Evolutionary conservation across 2,329 filamentous ascomycete genomes (phyloP).

Genomic region (Volutella citrinella): DNA sequence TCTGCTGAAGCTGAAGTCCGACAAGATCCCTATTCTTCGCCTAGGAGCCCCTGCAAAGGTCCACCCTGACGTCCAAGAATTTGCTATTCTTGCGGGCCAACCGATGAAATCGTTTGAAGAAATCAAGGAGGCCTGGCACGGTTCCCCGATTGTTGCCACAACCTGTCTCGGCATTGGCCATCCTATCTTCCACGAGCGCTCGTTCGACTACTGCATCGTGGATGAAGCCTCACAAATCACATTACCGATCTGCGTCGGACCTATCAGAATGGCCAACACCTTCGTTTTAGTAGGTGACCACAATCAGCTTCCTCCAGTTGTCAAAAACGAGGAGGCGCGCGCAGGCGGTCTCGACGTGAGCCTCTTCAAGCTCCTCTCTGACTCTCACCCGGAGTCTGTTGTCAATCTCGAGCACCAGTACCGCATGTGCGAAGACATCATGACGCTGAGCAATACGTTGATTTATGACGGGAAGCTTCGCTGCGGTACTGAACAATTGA

Average conservation of each 20-base stretch:
- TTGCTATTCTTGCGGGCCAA: conserved; percentile 74
- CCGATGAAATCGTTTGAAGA: conserved; percentile 78
- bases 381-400: conserved; percentile 81
- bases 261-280: conserved; percentile 85
- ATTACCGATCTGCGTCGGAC: conserved; percentile 87
- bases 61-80: conserved; percentile 81
- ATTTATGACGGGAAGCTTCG: conserved; percentile 91
- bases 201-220: conserved; percentile 97
- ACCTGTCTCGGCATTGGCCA: conserved; percentile 93
- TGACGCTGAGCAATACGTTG: conserved; percentile 86
- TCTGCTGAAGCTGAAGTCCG: conserved; percentile 80
- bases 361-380: conserved; percentile 89
- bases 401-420: conserved; percentile 95
- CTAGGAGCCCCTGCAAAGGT: conserved; percentile 83
- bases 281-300: conserved; percentile 97
- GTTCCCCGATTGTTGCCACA: conserved; percentile 85
- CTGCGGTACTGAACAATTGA: conserved; percentile 78
- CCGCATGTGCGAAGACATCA: conserved; percentile 96
- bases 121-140: conserved; percentile 78
- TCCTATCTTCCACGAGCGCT: conserved; percentile 78
- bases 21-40: conserved; percentile 76
- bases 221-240: conserved; percentile 98
- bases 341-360: conserved; percentile 87
- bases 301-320: conserved; percentile 90
- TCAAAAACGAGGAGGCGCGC: conserved; percentile 85